A percentile compares a stretch with the other conserved stretches of the same genome.
Conservation (phyloP, 306 rosid species). For the Inga oerstediana region DNA sequence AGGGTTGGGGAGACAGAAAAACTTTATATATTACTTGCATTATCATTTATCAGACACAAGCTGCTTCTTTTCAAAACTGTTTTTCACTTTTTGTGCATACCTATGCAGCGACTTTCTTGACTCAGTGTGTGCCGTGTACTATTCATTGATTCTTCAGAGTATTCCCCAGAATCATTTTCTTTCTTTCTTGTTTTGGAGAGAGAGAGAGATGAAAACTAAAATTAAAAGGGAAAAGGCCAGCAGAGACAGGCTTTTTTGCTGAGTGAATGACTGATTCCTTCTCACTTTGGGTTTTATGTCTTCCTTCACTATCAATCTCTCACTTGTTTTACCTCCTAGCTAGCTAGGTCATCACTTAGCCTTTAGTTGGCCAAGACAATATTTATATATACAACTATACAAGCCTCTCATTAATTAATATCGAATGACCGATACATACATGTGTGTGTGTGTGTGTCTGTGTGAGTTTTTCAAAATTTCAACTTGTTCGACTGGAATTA, state of each 20-base stretch:
- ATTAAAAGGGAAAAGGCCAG: not conserved
- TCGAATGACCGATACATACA: not conserved
- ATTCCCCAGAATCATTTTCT: slow-evolving; percentile 22
- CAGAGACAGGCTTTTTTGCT: not conserved
- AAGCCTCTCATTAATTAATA: too few relatives aligned
- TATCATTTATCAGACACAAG: not conserved
- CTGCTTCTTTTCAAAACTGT: slow-evolving; percentile 30
- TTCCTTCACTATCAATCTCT: not conserved
- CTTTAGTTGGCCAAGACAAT: slow-evolving; percentile 2
- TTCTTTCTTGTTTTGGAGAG: not conserved
- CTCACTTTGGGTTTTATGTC: slow-evolving; percentile 14
- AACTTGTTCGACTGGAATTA: slow-evolving; percentile 1
- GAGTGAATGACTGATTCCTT: slow-evolving; percentile 10
- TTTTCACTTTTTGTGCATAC: slow-evolving; percentile 43
- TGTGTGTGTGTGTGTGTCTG: not conserved
- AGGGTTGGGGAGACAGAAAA: slow-evolving; percentile 40
- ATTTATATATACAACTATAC: not conserved
- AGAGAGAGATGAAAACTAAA: slow-evolving; percentile 5
- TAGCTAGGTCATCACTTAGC: not conserved
- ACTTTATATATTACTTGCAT: slow-evolving; percentile 20
- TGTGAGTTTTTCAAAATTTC: slow-evolving; percentile 17
- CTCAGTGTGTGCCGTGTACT: not conserved
- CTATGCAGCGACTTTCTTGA: not conserved
- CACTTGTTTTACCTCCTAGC: not conserved
- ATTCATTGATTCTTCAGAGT: slow-evolving; percentile 31